These are phyloP conservation scores for Boletus mariae DNA, from an alignment of 1,284 basidiomycete genomes.

Conservation along the genomic window DNA sequence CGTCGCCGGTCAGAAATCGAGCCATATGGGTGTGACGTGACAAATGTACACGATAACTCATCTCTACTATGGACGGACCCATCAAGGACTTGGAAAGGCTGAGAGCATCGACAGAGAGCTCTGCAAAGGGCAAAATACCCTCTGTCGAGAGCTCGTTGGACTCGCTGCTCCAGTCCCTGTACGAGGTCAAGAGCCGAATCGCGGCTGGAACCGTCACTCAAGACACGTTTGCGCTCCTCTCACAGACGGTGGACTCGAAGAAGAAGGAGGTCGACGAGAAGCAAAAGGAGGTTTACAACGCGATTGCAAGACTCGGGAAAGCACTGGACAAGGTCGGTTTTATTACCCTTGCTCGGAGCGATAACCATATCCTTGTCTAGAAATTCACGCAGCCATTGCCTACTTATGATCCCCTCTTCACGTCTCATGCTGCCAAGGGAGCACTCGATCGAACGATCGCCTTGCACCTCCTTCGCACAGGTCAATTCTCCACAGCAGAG, in stretches of 20 bases:
- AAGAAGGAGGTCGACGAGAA: constrained; percentile 86
- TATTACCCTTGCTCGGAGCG: neutral
- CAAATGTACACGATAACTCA: constrained; percentile 1
- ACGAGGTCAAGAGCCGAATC: constrained; percentile 54
- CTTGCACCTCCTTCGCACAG: constrained; percentile 74
- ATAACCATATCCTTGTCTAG: constrained; percentile 36
- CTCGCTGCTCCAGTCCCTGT: constrained; percentile 59
- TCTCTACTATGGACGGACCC: constrained; percentile 56
- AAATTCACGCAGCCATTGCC: constrained; percentile 69
- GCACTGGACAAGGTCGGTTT: constrained; percentile 78
- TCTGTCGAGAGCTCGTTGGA: constrained; percentile 67
- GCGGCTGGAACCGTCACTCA: constrained; percentile 52
- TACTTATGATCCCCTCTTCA: constrained; percentile 67
- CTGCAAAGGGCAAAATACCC: constrained; percentile 49
- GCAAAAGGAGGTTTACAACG: constrained; percentile 82
- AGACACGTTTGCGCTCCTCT: constrained; percentile 51
- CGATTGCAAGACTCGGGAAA: constrained; percentile 76
- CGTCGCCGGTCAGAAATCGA: constrained; percentile 68
- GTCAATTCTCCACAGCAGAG: constrained; percentile 72
- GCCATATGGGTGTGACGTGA: constrained; percentile 45
- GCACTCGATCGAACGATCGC: constrained; percentile 76
- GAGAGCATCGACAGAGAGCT: constrained; percentile 52
- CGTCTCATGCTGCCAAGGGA: constrained; percentile 51
- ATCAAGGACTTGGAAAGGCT: constrained; percentile 74
- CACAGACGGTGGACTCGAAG: constrained; percentile 57